Evolutionary conservation across 306 rosid species (phyloP), one percentile per base, ranked within the genome.

Genomic region (Inga laurina): DNA sequence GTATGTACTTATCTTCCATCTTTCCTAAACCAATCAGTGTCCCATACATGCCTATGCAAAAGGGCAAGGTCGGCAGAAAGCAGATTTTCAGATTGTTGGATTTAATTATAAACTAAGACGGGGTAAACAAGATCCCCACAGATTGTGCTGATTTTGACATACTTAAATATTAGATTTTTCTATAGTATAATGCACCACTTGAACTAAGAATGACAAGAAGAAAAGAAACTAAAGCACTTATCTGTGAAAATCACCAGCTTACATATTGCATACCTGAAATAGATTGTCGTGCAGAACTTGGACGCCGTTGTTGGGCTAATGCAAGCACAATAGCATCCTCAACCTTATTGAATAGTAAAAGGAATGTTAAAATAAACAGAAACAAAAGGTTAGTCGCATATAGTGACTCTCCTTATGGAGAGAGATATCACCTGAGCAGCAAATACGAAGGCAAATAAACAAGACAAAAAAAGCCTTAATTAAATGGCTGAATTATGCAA

Each of bases 251-350:
- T 14, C 78, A 51, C 56, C 15, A 75, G 49, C 30, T 8, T 24
- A 80, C 13, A 71, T 59, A 78, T 84, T 46, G 78, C 85, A 56
- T 57, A 91, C 98, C 98, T 10, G 97, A 88, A 56, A 89, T 82
- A 35, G 92, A 85, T 76, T 90, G 90, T 75, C 98, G 90, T 59
- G 90, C 86, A 77, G 97, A 91, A 88, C 88, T 92, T 84, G 98
- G 97, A 72, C 94, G 97, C 57, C 97, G 85, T 74, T 91, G 97
- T 79, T 93, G 94, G 74, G 97, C 90, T 86, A 93, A 83, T 79
- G 97, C 94, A 86, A 89, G 91, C 87, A 96, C 94, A 73, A 93
- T 92, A 65, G 91, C 96, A 54, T 91, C 94, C 97, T 96, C 99
- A 78, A 92, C 98, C 99, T 96, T 72, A 39, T 22, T 68, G 79